These are phyloP conservation scores for Cyclocybe cylindracea DNA, from an alignment of 768 basidiomycete species.

Conservation along the genomic window DNA sequence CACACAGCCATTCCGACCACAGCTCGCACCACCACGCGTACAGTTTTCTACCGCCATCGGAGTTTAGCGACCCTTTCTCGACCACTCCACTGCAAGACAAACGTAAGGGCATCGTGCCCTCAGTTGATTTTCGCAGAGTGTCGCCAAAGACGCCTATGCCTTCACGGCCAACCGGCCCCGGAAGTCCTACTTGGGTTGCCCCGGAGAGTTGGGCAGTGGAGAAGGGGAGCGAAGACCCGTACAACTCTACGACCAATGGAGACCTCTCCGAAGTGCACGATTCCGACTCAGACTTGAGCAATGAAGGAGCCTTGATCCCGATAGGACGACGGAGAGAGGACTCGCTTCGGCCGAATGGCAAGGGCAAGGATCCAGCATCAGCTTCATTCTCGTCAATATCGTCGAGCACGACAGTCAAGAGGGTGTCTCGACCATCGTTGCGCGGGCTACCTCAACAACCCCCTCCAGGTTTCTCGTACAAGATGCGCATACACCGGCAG, in stretches of 20 bases:
- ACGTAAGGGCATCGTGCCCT: slow-evolving; percentile 22
- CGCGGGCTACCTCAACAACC: slow-evolving; percentile 2
- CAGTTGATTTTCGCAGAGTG: slow-evolving; percentile 38
- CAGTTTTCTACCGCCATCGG: slow-evolving; percentile 22
- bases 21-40: slow-evolving; percentile 21
- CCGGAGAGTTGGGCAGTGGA: slow-evolving; percentile 81
- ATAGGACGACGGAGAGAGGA: slow-evolving; percentile 1
- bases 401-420: slow-evolving; percentile 4
- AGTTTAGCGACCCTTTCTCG: slow-evolving; percentile 45
- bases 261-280: slow-evolving; percentile 7
- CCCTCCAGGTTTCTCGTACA: slow-evolving; percentile 32
- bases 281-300: slow-evolving; percentile 5
- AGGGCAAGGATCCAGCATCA: neutral
- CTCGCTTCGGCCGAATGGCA: neutral
- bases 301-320: neutral
- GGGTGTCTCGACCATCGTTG: slow-evolving; percentile 10
- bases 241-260: slow-evolving; percentile 3
- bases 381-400: slow-evolving; percentile 8
- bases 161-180: slow-evolving; percentile 10
- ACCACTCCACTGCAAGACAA: slow-evolving; percentile 28
- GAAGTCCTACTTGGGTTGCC: slow-evolving; percentile 55
- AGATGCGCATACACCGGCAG: slow-evolving; percentile 76
- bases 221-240: slow-evolving; percentile 22
- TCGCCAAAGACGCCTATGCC: slow-evolving; percentile 51
- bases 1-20: slow-evolving; percentile 31